Evolutionary conservation across 2,329 filamentous ascomycete genomes (phyloP), one percentile per base, ranked within the genome.

Genomic region (Xylaria sp.): DNA sequence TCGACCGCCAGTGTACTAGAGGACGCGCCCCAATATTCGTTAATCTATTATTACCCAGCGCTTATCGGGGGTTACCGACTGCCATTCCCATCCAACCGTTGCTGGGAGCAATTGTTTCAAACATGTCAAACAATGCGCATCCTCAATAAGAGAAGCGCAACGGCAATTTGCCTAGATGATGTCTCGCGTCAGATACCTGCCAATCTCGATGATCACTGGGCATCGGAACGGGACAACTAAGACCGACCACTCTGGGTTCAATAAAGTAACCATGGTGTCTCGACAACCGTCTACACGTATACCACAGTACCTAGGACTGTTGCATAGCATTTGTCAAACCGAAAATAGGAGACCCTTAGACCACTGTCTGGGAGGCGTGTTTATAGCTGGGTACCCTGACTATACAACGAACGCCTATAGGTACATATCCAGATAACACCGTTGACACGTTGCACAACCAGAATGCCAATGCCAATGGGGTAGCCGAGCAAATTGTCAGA

Each of bases 361-460:
- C 63, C 42, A 45, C 12, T 65, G 47, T 61, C 54, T 53, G 39
- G 21, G 51, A 50, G 58, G 39, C 55, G 30, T 70, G 68, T 61
- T 71, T 69, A 45, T 45, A 61, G 42, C 60, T 24, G 64, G 56
- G 64, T 72, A 69, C 39, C 39, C 61, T 42, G 42, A 27, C 64
- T 59, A 68, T 60, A 68, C 21, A 54, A 34, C 17, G 19, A 45
- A 32, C 48, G 34, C 32, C 8, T 55, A 32, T 8, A 17, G 62
- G 60, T 69, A 67, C 67, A 64, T 69, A 60, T 54, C 39, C 24
- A 59, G 51, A 69, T 71, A 73, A 71, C 70, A 70, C 73, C 68
- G 72, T 71, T 75, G 71, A 71, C 67, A 72, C 74, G 71, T 75
- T 74, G 74, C 73, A 75, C 72, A 63, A 69, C 65, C 57, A 61